Evolutionary conservation across 202 grass and related monocot genomes (phyloP).

Genomic region (Eragrostis tef): DNA sequence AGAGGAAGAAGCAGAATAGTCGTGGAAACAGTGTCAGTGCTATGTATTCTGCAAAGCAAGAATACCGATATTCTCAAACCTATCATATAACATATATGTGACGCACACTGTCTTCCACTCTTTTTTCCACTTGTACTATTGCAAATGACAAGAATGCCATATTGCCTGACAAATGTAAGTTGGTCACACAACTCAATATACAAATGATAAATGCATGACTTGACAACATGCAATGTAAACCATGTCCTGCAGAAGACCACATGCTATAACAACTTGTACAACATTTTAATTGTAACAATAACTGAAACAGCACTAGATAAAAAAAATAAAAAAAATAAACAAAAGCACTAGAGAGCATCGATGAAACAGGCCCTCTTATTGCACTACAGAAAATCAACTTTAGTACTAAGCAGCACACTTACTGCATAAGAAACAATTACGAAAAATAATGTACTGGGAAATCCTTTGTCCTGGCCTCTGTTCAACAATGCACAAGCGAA

Average conservation of each 20-base stretch:
- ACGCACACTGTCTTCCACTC: neutral
- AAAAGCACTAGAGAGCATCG: neutral
- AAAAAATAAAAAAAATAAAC: no score
- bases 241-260: neutral
- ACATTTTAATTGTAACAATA: constrained; percentile 40
- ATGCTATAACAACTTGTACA: neutral
- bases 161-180: neutral
- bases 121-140: neutral
- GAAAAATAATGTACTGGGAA: neutral
- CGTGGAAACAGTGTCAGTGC: neutral
- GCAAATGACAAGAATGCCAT: neutral
- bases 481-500: neutral
- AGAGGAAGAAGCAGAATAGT: neutral
- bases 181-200: neutral
- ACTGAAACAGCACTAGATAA: neutral
- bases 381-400: neutral
- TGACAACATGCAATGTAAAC: constrained; percentile 10
- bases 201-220: constrained; percentile 10
- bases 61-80: neutral
- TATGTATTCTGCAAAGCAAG: neutral
- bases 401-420: neutral
- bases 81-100: neutral
- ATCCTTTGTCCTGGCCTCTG: neutral
- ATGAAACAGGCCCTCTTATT: neutral
- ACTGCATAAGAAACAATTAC: neutral